phyloP scores from a whole-genome alignment of 164 flowering plant genomes.

The Euptelea pleiosperma region DNA sequence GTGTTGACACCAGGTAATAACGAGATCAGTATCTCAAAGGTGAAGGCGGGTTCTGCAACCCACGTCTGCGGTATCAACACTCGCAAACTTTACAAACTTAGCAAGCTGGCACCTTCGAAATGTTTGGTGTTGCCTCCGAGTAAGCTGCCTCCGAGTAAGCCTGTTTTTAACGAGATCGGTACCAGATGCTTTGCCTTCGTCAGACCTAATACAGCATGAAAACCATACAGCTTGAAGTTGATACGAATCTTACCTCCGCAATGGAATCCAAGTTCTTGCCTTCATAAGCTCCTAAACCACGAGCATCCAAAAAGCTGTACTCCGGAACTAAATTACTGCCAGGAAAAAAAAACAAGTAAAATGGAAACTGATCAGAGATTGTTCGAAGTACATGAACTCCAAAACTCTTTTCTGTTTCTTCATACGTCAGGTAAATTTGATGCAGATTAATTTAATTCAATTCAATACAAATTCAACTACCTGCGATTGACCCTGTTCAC shows the following conservation, averaged over 20 bases:
- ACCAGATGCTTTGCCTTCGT: not conserved
- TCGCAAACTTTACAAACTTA: too few species aligned
- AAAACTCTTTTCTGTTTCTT: too few species aligned
- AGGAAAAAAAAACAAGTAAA: not conserved
- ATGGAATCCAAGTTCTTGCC: slow-evolving; percentile 68
- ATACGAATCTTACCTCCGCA: slow-evolving; percentile 52
- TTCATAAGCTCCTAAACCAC: slow-evolving; percentile 91
- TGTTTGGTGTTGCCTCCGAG: too few species aligned
- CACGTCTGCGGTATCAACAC: too few species aligned
- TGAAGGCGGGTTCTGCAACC: too few species aligned
- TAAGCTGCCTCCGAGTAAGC: too few species aligned
- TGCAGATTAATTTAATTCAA: too few species aligned
- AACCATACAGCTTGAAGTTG: not conserved
- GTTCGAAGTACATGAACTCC: not conserved
- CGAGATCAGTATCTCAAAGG: too few species aligned
- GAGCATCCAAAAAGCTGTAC: slow-evolving; percentile 95
- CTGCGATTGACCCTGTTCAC: slow-evolving; percentile 67
- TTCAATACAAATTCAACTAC: slow-evolving; percentile 20
- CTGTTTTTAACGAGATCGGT: too few species aligned
- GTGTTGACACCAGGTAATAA: too few species aligned
- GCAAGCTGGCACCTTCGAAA: too few species aligned
- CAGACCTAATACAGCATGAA: not conserved
- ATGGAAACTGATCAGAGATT: not conserved
- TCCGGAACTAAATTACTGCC: slow-evolving; percentile 84
- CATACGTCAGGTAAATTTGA: too few species aligned